Evolutionary conservation across 176 grass and related monocot genomes (phyloP).

Genomic region (Lolium perenne): DNA sequence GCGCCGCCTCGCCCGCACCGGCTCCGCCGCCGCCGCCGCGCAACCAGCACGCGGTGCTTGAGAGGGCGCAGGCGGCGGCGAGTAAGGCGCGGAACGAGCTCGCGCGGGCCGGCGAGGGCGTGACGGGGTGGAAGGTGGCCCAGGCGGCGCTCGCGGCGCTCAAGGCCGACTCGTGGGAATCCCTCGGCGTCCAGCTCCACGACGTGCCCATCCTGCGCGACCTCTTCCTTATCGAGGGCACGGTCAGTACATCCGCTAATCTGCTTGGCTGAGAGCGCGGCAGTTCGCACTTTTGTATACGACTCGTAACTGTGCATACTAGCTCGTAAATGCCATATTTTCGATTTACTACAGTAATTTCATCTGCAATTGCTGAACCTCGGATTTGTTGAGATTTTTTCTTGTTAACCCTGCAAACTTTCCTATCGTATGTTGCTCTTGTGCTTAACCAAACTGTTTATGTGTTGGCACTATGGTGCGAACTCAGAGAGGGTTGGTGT

Average conservation of each 20-base stretch:
- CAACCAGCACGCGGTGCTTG: conserved; percentile 41
- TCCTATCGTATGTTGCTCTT: not conserved
- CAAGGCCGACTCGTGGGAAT: conserved; percentile 66
- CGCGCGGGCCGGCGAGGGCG: conserved; percentile 57
- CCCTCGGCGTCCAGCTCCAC: conserved; percentile 71
- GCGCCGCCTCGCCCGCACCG: not conserved
- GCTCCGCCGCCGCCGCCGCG: not conserved
- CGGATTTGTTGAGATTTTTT: not conserved
- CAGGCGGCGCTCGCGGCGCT: conserved; percentile 67
- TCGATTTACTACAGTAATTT: not conserved
- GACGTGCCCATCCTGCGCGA: conserved; percentile 67
- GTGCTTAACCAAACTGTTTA: not conserved
- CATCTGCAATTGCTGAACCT: not conserved
- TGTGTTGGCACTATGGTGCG: not conserved
- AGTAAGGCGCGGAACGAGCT: conserved; percentile 59
- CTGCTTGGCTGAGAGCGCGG: not conserved
- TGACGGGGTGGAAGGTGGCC: conserved; percentile 84
- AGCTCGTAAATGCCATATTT: not conserved
- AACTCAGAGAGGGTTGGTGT: not conserved
- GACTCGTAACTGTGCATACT: not conserved
- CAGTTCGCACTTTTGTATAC: not conserved
- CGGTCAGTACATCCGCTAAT: conserved; percentile 52
- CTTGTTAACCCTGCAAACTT: conserved; percentile 18
- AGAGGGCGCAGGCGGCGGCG: conserved; percentile 60
- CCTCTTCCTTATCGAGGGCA: conserved; percentile 74